These are phyloP conservation scores for Theobroma cacao DNA, from an alignment of 345 rosid species.

Conservation along the genomic window DNA sequence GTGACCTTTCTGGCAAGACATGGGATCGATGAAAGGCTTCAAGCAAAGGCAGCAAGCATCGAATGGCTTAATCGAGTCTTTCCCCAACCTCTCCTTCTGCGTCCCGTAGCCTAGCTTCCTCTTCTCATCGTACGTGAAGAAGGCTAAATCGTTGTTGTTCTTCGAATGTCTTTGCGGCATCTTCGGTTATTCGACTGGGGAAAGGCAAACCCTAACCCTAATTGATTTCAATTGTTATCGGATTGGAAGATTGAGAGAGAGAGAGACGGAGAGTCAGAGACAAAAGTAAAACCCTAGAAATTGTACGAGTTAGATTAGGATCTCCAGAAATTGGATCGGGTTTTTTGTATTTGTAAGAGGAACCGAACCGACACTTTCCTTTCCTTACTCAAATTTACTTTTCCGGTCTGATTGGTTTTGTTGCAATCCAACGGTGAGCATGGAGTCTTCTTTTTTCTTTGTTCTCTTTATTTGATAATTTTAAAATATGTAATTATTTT, in stretches of 20 bases:
- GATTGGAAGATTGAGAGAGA: neutral
- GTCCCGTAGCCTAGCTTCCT: conserved; percentile 91
- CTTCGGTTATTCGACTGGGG: conserved; percentile 10
- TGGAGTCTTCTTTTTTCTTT: too few relatives aligned
- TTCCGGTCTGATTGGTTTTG: too few relatives aligned
- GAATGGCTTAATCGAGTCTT: conserved; percentile 91
- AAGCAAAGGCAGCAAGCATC: conserved; percentile 94
- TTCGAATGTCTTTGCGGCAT: conserved; percentile 99
- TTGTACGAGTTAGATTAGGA: neutral
- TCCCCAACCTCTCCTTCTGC: conserved; percentile 92
- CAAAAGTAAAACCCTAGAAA: conserved; percentile 31
- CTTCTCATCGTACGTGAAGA: conserved; percentile 98
- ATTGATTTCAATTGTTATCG: neutral
- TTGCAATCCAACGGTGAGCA: too few relatives aligned
- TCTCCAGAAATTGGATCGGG: neutral
- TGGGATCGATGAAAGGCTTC: conserved; percentile 81
- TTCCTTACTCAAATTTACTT: too few relatives aligned
- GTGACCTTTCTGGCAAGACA: conserved; percentile 94
- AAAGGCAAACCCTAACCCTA: neutral
- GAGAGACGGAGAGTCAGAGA: neutral
- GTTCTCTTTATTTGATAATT: too few relatives aligned
- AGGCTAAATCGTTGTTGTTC: conserved; percentile 95
- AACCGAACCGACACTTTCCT: neutral
- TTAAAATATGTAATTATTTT: too few relatives aligned
- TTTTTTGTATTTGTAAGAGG: neutral